Base-by-base conservation (phyloP, 257 asterid species). In the Osmanthus fragrans region DNA sequence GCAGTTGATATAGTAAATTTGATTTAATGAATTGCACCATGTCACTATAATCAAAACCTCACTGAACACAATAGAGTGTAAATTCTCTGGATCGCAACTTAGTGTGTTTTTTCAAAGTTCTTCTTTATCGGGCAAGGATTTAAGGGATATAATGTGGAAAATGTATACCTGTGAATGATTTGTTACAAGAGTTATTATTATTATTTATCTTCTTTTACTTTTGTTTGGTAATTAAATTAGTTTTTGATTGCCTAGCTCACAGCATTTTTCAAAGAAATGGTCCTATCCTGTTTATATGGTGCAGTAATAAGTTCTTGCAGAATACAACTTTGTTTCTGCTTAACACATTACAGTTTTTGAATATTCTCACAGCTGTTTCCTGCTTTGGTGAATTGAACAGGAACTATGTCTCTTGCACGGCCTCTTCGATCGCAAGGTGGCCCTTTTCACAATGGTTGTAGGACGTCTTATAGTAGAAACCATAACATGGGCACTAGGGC, bases 361-460 rank as follows among this genome's bases (percentile, higher is more conserved):
- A 63, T 63, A 5, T 63, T 23, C 69, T 63, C 2, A 63, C 19
- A 5, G 69, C 5, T 63, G 1, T 74, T 39, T 37, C 73, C 37
- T 30, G 15, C 56, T 66, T 77, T 76, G 65, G 51, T 76, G 66
- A 74, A 78, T 73, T 82, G 82, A 71, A 76, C 90, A 88, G 94
- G 85, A 77, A 82, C 70, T 10, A 94, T 94, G 97, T 86, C 94
- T 79, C 85, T 88, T 47, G 90, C 89, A 25, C 91, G 82, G 82
- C 75, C 87, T 76, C 86, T 82, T 84, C 85, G 72, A 54, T 72
- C 83, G 54, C 90, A 85, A 77, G 89, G 84, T 71, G 88, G 84
- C 33, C 89, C 85, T 71, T 80, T 83, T 79, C 84, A 40, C n/a
- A 81, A 85, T 32, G 88, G 87, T 80, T 80, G 86, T 16, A 83